Percentiles rank a stretch among this genome's conserved stretches.
These are phyloP conservation scores for Cynara cardunculus DNA, from an alignment of 129 eudicot species.

Conservation along the genomic window DNA sequence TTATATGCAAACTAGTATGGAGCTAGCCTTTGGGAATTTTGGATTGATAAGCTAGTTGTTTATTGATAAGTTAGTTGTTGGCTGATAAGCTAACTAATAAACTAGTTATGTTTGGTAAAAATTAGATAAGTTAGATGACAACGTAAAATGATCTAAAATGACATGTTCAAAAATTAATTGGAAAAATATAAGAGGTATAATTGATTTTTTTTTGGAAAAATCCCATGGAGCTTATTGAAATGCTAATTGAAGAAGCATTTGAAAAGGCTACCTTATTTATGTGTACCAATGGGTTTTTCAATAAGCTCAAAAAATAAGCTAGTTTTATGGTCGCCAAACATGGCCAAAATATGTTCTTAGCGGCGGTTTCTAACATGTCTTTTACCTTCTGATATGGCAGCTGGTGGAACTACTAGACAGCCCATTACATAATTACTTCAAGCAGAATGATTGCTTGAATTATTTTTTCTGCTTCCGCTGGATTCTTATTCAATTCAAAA, in stretches of 20 bases:
- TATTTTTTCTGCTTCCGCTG: slow-evolving; percentile 98
- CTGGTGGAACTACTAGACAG: slow-evolving; percentile 80
- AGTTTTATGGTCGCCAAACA: not conserved
- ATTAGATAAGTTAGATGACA: not conserved
- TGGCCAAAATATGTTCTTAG: not conserved
- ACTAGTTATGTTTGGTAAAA: not conserved
- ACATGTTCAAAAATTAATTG: too few species aligned
- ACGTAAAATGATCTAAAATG: not conserved
- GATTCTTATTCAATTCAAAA: slow-evolving; percentile 94
- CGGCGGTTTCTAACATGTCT: slow-evolving; percentile 8
- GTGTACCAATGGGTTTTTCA: not conserved
- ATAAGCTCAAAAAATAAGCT: not conserved
- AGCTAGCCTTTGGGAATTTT: not conserved
- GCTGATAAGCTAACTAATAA: not conserved
- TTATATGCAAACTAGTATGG: not conserved
- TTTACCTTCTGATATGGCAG: slow-evolving; percentile 36
- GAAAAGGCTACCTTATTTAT: not conserved
- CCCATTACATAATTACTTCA: slow-evolving; percentile 78
- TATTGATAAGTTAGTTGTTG: too few species aligned
- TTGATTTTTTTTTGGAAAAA: too few species aligned
- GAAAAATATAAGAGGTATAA: too few species aligned
- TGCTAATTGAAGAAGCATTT: not conserved
- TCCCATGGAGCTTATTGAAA: not conserved
- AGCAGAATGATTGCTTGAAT: slow-evolving; percentile 82
- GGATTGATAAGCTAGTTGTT: not conserved